These are phyloP conservation scores for Coemansia asiatica DNA, from an alignment of 192 early-diverging fungal species.

Conservation along the genomic window DNA sequence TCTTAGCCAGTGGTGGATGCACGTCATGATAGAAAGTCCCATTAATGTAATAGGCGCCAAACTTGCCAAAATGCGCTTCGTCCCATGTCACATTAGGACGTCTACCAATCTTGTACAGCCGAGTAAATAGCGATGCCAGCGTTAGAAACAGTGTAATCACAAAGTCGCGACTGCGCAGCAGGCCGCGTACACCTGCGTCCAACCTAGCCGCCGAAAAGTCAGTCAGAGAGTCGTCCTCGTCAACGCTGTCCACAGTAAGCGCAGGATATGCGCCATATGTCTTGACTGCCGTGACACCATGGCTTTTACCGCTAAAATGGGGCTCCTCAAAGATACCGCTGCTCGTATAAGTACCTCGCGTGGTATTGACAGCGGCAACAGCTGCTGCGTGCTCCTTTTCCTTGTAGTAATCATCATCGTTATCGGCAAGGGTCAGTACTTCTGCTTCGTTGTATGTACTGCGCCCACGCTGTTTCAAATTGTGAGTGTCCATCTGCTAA, in stretches of 20 bases:
- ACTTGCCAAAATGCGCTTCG: conserved; percentile 68
- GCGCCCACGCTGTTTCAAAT: conserved; percentile 46
- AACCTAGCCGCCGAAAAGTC: conserved; percentile 35
- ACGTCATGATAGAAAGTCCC: conserved; percentile 96
- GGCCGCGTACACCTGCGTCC: conserved; percentile 27
- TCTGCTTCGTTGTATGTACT: conserved; percentile 13
- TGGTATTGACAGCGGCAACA: background rate
- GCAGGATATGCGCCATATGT: conserved; percentile 43
- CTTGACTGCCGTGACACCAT: conserved; percentile 14
- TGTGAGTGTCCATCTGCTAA: conserved; percentile 37
- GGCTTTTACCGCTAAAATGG: background rate
- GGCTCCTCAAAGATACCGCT: background rate
- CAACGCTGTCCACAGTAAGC: conserved; percentile 4
- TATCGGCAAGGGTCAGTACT: conserved; percentile 16
- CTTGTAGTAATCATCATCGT: conserved; percentile 21
- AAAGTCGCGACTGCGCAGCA: conserved; percentile 54
- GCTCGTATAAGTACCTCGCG: background rate
- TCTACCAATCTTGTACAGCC: conserved; percentile 63
- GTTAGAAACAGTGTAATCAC: conserved; percentile 59
- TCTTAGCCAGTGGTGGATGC: conserved; percentile 90
- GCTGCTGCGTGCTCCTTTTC: conserved; percentile 4
- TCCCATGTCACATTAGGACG: conserved; percentile 70
- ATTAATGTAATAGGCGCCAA: conserved; percentile 90
- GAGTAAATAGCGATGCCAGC: conserved; percentile 64
- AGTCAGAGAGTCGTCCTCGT: conserved; percentile 7